Base-by-base conservation (phyloP, 202 grass and related monocot genomes). In the Setaria viridis region DNA sequence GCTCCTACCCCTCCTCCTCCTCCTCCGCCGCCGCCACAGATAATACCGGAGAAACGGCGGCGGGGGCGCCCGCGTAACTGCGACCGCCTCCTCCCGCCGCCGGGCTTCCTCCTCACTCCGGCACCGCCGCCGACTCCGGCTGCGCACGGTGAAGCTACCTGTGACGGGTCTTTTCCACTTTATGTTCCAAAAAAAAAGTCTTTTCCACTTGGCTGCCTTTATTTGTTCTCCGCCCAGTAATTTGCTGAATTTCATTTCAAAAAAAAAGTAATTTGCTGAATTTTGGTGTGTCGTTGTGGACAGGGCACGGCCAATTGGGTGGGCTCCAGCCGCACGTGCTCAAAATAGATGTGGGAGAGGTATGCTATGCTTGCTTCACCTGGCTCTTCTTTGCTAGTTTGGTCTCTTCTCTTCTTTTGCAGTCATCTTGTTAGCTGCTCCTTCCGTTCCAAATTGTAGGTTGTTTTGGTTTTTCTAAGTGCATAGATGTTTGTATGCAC, bases 261-360 rank as follows among this genome's bases (percentile, higher is more conserved):
- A 41, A 41, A 41, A 41, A 41, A 41, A 3, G 11, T 80, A 33
- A 58, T 85, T 56, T 69, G 58, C 67, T 67, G 60, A 80, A 75
- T 68, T 77, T 67, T 56, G 3, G 15, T 6, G 0, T 72, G 34
- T 4, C 0, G 2, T 11, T 48, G 46, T 60, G 71, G 48, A 70
- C 85, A 91, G 89, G 75, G 43, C 66, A 81, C 17, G 29, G 66
- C 3, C 83, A 82, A 29, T 72, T 67, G 67, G 62, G 79, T 71
- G 89, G 89, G 25, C 70, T 94, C 55, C 85, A 88, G 20, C 89
- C 84, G 5, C 92, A 89, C 75, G 13, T 94, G 30, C 87, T 94
- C 71, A 91, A 70, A 81, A 82, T 94, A 76, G 59, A 74, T 39
- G 73, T 55, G 7, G 92, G 89, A 72, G 87, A 94, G 92, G 92